These are phyloP conservation scores for Pythium folliculosum DNA, from an alignment of 352 stramenopile species.

Conservation along the genomic window DNA sequence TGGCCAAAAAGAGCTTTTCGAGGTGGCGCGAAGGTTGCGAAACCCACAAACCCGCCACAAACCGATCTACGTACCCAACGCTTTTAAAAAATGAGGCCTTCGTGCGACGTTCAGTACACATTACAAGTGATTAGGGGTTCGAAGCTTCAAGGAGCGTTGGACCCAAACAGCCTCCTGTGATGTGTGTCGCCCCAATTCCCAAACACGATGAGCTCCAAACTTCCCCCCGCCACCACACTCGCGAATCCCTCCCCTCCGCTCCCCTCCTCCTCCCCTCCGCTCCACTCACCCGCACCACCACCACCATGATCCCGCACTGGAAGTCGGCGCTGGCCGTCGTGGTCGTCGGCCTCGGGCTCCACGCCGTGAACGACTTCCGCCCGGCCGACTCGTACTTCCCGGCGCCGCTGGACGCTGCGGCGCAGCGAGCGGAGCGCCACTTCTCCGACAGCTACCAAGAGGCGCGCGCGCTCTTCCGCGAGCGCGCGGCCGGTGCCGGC, in stretches of 20 bases:
- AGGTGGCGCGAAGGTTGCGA: conserved; percentile 1
- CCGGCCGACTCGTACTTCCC: conserved; percentile 47
- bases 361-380: conserved; percentile 51
- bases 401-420: conserved; percentile 22
- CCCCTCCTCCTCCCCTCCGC: not conserved
- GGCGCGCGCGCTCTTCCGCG: conserved; percentile 61
- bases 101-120: conserved; percentile 5
- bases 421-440: conserved; percentile 34
- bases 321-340: conserved; percentile 18
- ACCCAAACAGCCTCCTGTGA: not conserved
- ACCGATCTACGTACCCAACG: conserved; percentile 1
- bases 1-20: too few relatives aligned
- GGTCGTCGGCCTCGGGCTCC: conserved; percentile 24
- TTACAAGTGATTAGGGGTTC: conserved; percentile 2
- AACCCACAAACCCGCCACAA: not conserved
- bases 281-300: not conserved
- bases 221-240: not conserved
- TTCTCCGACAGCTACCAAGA: conserved; percentile 70
- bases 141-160: conserved; percentile 1
- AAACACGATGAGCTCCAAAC: too few relatives aligned
- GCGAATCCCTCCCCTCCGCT: not conserved
- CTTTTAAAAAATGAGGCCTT: not conserved
- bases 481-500: conserved; percentile 26
- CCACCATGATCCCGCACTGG: conserved; percentile 15
- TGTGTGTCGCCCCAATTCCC: not conserved